phyloP scores from a whole-genome alignment of 1,284 basidiomycete species.

The Hypsizygus ulmarius region DNA sequence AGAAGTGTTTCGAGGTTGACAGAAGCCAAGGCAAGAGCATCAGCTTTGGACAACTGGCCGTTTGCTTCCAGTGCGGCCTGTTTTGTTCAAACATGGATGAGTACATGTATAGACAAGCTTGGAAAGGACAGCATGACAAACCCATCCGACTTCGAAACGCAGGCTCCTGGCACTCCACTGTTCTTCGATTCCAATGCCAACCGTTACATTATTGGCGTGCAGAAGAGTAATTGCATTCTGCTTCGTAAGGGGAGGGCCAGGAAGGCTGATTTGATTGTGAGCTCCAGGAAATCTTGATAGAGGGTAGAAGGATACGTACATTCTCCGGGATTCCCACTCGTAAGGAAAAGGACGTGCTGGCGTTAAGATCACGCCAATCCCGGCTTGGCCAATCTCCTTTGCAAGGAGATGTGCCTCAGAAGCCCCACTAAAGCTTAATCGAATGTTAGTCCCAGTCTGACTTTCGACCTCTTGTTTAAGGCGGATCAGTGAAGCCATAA shows the following conservation, averaged over 20 bases:
- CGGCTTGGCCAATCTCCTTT: constrained; percentile 58
- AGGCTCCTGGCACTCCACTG: constrained; percentile 65
- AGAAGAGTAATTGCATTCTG: constrained; percentile 55
- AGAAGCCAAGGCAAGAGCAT: constrained; percentile 60
- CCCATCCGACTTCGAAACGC: constrained; percentile 72
- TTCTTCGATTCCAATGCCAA: constrained; percentile 62
- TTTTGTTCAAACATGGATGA: constrained; percentile 1
- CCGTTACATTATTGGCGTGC: constrained; percentile 59
- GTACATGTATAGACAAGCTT: too few relatives aligned
- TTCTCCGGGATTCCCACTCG: constrained; percentile 61
- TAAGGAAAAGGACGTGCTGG: constrained; percentile 60
- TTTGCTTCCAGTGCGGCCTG: constrained; percentile 40
- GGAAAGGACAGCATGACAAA: constrained; percentile 28
- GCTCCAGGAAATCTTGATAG: constrained; percentile 22
- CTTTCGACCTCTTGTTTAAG: constrained; percentile 64
- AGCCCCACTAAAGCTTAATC: constrained; percentile 60
- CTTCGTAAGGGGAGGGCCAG: constrained; percentile 67
- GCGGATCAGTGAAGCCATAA: constrained; percentile 67
- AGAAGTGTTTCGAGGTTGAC: constrained; percentile 62
- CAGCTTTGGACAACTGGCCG: constrained; percentile 45
- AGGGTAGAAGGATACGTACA: constrained; percentile 39
- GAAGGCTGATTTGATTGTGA: constrained; percentile 40
- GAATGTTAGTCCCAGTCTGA: constrained; percentile 35
- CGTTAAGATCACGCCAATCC: constrained; percentile 66
- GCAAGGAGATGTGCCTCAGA: constrained; percentile 70